Conservation (phyloP, 345 rosid species). For the Gossypium turneri region DNA sequence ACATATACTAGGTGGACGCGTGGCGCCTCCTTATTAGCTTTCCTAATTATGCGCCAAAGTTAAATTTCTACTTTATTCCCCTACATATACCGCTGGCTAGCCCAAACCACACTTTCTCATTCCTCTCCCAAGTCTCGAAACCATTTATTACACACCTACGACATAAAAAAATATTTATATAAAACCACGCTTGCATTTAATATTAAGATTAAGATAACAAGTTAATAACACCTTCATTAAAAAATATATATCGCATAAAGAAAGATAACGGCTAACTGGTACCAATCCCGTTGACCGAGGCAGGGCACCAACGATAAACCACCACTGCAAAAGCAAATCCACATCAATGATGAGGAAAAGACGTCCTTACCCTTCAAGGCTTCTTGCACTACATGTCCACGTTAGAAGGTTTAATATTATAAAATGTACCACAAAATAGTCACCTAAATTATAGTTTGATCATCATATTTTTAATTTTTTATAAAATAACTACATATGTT, state of each 20-base stretch:
- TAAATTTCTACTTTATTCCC: not conserved
- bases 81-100: not conserved
- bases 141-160: not conserved
- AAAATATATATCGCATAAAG: too few relatives aligned
- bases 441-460: too few relatives aligned
- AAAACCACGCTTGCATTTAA: not conserved
- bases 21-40: not conserved
- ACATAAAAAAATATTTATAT: not conserved
- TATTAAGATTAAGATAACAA: too few relatives aligned
- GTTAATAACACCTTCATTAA: too few relatives aligned
- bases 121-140: not conserved
- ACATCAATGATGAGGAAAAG: not conserved
- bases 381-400: too few relatives aligned
- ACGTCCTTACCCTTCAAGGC: not conserved
- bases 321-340: not conserved
- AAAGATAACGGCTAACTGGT: not conserved
- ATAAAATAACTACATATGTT: too few relatives aligned
- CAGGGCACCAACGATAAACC: not conserved
- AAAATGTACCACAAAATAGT: too few relatives aligned
- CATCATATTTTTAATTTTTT: too few relatives aligned
- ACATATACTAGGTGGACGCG: not conserved
- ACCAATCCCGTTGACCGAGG: not conserved
- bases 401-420: too few relatives aligned
- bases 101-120: not conserved
- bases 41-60: not conserved